A percentile compares a stretch with the other conserved stretches of the same genome.
Conservation (phyloP, 768 basidiomycete species). For the Boletus barrowsii region DNA sequence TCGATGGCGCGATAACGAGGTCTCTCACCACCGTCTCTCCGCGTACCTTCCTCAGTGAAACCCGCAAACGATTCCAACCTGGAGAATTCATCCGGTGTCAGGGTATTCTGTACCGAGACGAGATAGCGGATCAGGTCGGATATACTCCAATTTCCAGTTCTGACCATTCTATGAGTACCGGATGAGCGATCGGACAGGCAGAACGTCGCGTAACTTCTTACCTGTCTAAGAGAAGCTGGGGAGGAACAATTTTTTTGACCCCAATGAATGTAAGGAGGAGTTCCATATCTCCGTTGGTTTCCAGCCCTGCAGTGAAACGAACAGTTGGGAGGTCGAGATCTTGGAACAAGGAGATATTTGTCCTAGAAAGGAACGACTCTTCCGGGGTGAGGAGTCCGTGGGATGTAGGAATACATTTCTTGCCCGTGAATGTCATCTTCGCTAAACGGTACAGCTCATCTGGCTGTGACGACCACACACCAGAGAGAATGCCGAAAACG, state of each 20-base stretch:
- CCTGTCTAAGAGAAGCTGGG: background rate
- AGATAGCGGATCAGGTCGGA: background rate
- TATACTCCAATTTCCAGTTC: background rate
- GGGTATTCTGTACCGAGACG: background rate
- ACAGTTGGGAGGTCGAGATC: background rate
- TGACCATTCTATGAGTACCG: background rate
- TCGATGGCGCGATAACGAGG: slow-evolving; percentile 56
- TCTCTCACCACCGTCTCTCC: slow-evolving; percentile 22
- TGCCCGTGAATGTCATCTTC: slow-evolving; percentile 27
- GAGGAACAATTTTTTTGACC: background rate
- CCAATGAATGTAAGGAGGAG: background rate
- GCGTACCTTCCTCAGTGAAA: slow-evolving; percentile 10
- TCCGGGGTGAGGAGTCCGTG: slow-evolving; percentile 63
- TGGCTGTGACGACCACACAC: slow-evolving; percentile 64
- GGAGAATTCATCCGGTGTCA: background rate
- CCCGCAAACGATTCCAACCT: background rate
- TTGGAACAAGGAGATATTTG: slow-evolving; percentile 44
- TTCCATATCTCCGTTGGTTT: background rate
- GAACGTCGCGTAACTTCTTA: background rate
- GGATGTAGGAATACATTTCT: slow-evolving; percentile 44
- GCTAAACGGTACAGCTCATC: slow-evolving; percentile 31
- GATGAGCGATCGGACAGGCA: background rate
- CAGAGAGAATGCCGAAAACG: slow-evolving; percentile 57
- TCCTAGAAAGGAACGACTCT: slow-evolving; percentile 77
- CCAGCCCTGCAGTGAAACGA: slow-evolving; percentile 34